A percentile compares a stretch with the other conserved stretches of the same genome.
These are phyloP conservation scores for Zanthoxylum bungeanum DNA, from an alignment of 345 rosid genomes.

Conservation along the genomic window DNA sequence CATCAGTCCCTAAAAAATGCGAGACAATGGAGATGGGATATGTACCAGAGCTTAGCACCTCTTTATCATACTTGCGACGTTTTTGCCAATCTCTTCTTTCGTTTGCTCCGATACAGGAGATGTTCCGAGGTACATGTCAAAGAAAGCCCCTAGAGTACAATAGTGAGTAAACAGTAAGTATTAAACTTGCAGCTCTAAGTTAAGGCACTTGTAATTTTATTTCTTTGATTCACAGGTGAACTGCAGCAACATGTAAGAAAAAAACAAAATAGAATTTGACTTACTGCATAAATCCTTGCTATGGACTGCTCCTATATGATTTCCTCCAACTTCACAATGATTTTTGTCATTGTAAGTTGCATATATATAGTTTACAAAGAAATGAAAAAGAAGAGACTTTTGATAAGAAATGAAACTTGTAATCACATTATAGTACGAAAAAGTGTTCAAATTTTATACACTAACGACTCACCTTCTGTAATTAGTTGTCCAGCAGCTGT, in stretches of 20 bases:
- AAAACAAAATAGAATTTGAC: conserved; percentile 22
- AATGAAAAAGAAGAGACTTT: too few relatives aligned
- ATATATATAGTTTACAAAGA: too few relatives aligned
- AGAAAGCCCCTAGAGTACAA: conserved; percentile 74
- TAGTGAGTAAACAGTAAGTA: neutral
- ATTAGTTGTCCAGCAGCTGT: conserved; percentile 79
- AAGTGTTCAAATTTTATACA: neutral
- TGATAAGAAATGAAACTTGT: too few relatives aligned
- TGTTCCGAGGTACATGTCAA: conserved; percentile 92
- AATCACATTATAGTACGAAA: neutral
- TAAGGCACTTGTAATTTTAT: neutral
- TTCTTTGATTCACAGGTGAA: neutral
- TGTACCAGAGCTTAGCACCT: conserved; percentile 48
- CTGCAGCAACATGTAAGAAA: too few relatives aligned
- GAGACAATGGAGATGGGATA: conserved; percentile 17
- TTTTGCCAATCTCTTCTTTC: conserved; percentile 86
- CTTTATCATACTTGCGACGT: conserved; percentile 59
- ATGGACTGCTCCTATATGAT: conserved; percentile 66
- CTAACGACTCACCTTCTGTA: conserved; percentile 67
- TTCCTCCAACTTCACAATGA: conserved; percentile 78
- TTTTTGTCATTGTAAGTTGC: conserved; percentile 1
- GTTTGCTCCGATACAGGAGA: conserved; percentile 77
- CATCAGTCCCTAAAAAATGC: conserved; percentile 20
- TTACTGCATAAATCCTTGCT: conserved; percentile 96
- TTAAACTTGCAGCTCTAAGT: neutral